Percentiles rank a stretch among this genome's conserved stretches.
phyloP scores from a whole-genome alignment of 1,284 basidiomycete species.

The Tylopilus sp. region DNA sequence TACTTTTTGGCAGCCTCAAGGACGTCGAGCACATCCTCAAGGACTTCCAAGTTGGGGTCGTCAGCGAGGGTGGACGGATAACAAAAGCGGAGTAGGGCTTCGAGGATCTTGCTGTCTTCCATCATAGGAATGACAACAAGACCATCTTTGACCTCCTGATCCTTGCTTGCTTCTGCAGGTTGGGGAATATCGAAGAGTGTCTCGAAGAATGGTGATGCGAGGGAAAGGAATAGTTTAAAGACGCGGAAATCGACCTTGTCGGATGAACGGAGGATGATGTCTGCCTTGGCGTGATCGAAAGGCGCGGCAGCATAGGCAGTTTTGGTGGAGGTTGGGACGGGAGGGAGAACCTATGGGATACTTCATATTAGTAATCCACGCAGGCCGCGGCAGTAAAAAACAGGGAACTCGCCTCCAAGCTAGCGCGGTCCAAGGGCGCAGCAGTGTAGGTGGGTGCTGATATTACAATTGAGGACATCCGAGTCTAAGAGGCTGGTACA shows the following conservation, averaged over 20 bases:
- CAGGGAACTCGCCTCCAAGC: no score
- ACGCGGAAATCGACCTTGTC: slow-evolving; percentile 49
- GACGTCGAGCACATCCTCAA: slow-evolving; percentile 17
- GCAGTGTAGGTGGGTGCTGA: slow-evolving; percentile 16
- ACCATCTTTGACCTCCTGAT: slow-evolving; percentile 27
- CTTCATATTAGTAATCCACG: no score
- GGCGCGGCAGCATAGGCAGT: slow-evolving; percentile 27
- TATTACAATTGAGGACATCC: not conserved
- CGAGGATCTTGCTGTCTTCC: slow-evolving; percentile 24
- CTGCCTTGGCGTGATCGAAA: slow-evolving; percentile 32
- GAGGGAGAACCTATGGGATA: no score
- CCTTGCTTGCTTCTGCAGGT: slow-evolving; percentile 24
- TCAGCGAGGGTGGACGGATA: slow-evolving; percentile 34
- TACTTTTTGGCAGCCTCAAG: slow-evolving; percentile 30
- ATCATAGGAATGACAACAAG: slow-evolving; percentile 25
- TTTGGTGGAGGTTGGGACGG: not conserved
- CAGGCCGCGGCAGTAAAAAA: no score
- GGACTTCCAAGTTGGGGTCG: slow-evolving; percentile 26
- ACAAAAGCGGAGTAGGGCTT: slow-evolving; percentile 33
- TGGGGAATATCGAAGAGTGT: slow-evolving; percentile 57
- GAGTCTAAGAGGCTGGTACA: not conserved
- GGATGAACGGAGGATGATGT: slow-evolving; percentile 51
- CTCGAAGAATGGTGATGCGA: slow-evolving; percentile 52
- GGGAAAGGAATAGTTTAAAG: slow-evolving; percentile 48
- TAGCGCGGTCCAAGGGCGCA: slow-evolving; percentile 34